Conservation (phyloP, 2,329 filamentous ascomycete genomes). For the Cordyceps fumosorosea region DNA sequence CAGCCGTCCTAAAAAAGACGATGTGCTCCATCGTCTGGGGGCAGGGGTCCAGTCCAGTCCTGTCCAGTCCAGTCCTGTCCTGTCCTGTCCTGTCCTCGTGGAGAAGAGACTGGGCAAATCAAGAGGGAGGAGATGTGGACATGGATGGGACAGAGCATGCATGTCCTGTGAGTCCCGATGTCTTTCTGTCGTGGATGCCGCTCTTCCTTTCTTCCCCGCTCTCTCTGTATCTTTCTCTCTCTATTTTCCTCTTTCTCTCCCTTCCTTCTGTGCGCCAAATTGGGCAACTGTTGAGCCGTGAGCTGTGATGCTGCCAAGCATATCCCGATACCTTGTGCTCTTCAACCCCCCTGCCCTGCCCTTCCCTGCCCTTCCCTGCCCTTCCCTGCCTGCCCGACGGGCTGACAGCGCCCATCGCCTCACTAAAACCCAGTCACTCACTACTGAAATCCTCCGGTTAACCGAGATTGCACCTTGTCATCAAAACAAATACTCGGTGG, state of each 20-base stretch:
- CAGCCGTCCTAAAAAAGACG: slow-evolving; percentile 4
- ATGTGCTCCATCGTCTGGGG: neutral
- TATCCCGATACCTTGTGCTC: neutral
- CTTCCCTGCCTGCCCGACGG: too few relatives aligned
- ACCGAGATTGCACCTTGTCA: neutral
- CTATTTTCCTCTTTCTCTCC: neutral
- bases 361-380: too few relatives aligned
- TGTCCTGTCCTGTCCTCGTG: neutral
- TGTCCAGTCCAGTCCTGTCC: too few relatives aligned
- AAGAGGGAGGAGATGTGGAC: neutral
- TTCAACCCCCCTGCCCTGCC: neutral
- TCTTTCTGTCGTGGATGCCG: neutral
- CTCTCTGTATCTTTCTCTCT: neutral
- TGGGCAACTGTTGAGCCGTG: neutral
- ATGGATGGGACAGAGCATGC: neutral
- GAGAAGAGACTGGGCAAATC: neutral
- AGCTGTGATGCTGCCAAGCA: neutral
- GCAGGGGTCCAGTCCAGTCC: neutral
- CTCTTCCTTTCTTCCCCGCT: neutral
- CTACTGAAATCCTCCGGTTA: neutral
- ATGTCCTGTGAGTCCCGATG: neutral
- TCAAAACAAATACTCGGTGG: too few relatives aligned
- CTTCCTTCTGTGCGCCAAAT: neutral
- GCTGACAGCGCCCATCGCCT: too few relatives aligned
- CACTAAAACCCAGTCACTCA: too few relatives aligned